Conservation (phyloP, 495 filamentous ascomycete genomes). For the Durotheca rogersii region DNA sequence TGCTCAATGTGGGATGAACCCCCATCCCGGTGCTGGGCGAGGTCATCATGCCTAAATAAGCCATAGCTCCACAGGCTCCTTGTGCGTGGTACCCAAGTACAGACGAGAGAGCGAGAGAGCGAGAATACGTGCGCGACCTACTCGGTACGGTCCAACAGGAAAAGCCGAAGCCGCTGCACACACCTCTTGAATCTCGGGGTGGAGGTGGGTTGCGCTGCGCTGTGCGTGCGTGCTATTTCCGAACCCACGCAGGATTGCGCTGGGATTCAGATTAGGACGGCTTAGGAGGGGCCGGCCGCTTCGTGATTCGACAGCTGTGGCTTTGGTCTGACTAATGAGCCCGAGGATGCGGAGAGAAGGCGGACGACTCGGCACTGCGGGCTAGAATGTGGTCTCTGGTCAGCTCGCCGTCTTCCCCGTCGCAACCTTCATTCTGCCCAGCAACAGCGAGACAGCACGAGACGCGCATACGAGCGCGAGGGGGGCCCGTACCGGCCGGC, state of each 20-base stretch:
- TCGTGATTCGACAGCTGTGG: slow-evolving; percentile 8
- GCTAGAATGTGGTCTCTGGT: no score
- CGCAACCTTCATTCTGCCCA: no score
- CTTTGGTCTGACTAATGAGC: slow-evolving; percentile 5
- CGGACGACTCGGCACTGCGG: no score
- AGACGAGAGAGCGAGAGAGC: neutral
- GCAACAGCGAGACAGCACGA: no score
- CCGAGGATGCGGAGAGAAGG: no score
- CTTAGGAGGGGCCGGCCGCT: no score
- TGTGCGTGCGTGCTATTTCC: slow-evolving; percentile 21
- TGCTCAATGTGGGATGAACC: slow-evolving; percentile 26
- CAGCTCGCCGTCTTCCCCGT: no score
- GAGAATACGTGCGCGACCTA: neutral
- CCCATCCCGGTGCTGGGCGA: slow-evolving; percentile 32
- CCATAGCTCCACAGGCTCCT: slow-evolving; percentile 27
- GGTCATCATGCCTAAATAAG: slow-evolving; percentile 18
- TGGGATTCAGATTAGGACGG: neutral
- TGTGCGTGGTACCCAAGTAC: neutral
- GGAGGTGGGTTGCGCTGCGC: no score
- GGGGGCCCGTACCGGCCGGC: no score
- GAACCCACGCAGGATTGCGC: slow-evolving; percentile 12
- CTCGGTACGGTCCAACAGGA: slow-evolving; percentile 7
- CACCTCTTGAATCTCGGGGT: neutral
- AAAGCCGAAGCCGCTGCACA: slow-evolving; percentile 9
- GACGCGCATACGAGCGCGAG: neutral